phyloP scores from a whole-genome alignment of 2,329 filamentous ascomycete genomes.

The Fusarium buxicola region DNA sequence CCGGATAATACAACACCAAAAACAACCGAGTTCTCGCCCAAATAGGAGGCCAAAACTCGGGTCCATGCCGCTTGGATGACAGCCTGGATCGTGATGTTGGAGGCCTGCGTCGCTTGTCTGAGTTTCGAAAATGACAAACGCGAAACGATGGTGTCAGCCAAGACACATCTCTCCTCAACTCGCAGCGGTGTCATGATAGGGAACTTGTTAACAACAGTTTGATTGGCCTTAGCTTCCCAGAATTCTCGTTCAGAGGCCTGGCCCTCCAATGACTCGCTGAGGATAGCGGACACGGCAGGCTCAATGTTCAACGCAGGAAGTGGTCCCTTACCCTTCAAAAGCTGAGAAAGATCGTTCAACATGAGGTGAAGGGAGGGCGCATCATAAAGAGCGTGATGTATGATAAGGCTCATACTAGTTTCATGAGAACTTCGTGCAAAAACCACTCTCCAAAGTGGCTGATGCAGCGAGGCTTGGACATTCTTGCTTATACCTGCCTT shows the following conservation, averaged over 20 bases:
- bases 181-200: conserved; percentile 77
- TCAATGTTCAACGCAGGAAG: conserved; percentile 45
- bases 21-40: conserved; percentile 77
- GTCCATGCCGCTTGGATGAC: conserved; percentile 84
- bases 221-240: conserved; percentile 70
- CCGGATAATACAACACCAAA: conserved; percentile 88
- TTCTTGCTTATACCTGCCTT: conserved; percentile 46
- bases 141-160: conserved; percentile 51
- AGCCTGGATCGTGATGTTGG: conserved; percentile 80
- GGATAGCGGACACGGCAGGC: conserved; percentile 55
- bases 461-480: conserved; percentile 59
- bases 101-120: conserved; percentile 64
- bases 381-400: conserved; percentile 90
- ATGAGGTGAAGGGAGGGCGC: conserved; percentile 77
- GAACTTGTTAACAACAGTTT: conserved; percentile 74
- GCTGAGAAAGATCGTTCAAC: conserved; percentile 65
- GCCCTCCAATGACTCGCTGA: conserved; percentile 49
- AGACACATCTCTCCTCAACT: conserved; percentile 49
- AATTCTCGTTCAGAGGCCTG: conserved; percentile 61
- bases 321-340: conserved; percentile 41
- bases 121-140: conserved; percentile 60
- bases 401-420: conserved; percentile 57
- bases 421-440: conserved; percentile 52
- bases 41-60: conserved; percentile 78
- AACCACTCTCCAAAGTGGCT: conserved; percentile 72